Evolutionary conservation across 345 rosid genomes (phyloP).

Genomic region (Nephelium lappaceum): DNA sequence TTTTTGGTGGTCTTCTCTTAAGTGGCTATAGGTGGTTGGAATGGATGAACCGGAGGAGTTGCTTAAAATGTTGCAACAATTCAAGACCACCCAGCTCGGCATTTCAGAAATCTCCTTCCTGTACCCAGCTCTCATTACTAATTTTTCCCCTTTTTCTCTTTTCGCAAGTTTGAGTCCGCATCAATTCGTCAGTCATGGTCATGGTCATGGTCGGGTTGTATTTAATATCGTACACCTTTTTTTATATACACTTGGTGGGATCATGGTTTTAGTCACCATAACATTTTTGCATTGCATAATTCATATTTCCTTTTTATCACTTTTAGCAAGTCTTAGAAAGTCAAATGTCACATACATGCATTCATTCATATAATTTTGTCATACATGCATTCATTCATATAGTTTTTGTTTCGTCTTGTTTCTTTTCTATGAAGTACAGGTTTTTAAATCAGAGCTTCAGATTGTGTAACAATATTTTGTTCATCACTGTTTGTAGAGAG

Average conservation of each 20-base stretch:
- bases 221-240: constrained; percentile 9
- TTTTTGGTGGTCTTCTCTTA: constrained; percentile 7
- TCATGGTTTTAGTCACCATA: constrained; percentile 30
- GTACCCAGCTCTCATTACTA: constrained; percentile 19
- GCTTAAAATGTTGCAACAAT: constrained; percentile 24
- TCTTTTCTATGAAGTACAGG: background rate
- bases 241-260: constrained; percentile 16
- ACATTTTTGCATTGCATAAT: constrained; percentile 39
- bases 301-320: constrained; percentile 17
- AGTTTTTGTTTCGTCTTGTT: background rate
- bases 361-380: constrained; percentile 43
- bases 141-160: constrained; percentile 6
- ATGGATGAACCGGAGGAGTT: constrained; percentile 17
- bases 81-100: constrained; percentile 27
- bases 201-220: constrained; percentile 30
- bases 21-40: constrained; percentile 18
- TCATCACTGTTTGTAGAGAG: constrained; percentile 14
- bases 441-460: background rate
- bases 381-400: constrained; percentile 19
- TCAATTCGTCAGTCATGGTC: constrained; percentile 25
- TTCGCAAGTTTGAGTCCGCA: constrained; percentile 23
- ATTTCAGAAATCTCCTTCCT: constrained; percentile 12
- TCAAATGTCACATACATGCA: constrained; percentile 33
- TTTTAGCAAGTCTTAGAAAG: constrained; percentile 20
- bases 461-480: constrained; percentile 28